Percentiles rank a stretch among this genome's conserved stretches.
phyloP scores from a whole-genome alignment of 371 early-diverging fungal genomes.

The Mortierella sp. region DNA sequence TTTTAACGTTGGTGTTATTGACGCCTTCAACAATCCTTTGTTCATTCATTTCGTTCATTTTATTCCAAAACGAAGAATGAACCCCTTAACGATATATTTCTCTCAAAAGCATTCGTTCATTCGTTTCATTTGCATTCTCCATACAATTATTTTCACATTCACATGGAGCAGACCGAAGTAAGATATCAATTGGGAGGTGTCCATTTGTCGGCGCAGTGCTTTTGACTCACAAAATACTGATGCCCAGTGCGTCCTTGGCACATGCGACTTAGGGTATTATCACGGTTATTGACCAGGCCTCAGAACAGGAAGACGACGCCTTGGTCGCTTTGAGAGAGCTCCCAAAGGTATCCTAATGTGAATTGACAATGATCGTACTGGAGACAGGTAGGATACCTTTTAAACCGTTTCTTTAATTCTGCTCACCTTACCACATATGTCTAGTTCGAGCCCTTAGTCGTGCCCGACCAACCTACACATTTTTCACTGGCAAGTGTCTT shows the following conservation, averaged over 20 bases:
- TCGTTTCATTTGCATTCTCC: too few species aligned
- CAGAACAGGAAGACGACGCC: slow-evolving; percentile 42
- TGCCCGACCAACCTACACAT: slow-evolving; percentile 29
- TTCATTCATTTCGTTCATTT: too few species aligned
- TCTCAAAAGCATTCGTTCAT: too few species aligned
- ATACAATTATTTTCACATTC: too few species aligned
- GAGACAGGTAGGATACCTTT: too few species aligned
- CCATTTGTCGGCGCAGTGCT: neutral
- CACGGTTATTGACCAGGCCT: slow-evolving; percentile 28
- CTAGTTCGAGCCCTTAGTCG: slow-evolving; percentile 44
- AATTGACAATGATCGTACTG: too few species aligned
- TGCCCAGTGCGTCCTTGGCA: neutral
- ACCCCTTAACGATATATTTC: too few species aligned
- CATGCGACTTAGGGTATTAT: slow-evolving; percentile 31
- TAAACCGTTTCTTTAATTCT: too few species aligned
- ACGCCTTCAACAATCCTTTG: too few species aligned
- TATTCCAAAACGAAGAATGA: too few species aligned
- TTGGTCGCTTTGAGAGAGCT: slow-evolving; percentile 24
- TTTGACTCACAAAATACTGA: neutral
- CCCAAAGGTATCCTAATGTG: slow-evolving; percentile 28
- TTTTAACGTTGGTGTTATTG: too few species aligned
- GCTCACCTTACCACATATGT: neutral
- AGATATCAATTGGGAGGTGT: neutral
- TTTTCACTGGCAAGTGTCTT: slow-evolving; percentile 47
- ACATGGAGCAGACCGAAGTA: too few species aligned